Conservation (phyloP, 2,329 filamentous ascomycete species). For the Diaporthe velutina region DNA sequence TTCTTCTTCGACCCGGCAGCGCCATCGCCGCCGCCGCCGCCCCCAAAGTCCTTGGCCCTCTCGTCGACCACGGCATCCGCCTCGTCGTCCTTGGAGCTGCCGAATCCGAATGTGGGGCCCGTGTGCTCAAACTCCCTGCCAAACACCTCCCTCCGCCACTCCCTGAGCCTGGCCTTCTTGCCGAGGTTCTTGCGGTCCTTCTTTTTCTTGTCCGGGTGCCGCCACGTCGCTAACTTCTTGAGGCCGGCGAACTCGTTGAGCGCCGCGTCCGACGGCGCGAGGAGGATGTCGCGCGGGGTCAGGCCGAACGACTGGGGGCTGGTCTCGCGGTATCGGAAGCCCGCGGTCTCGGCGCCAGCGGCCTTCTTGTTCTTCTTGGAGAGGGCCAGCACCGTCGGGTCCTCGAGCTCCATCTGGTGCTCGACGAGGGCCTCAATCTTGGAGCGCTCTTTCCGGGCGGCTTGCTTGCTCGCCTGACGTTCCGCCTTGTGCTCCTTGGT, state of each 20-base stretch:
- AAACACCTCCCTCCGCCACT: slow-evolving; percentile 82
- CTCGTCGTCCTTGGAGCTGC: slow-evolving; percentile 54
- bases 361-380: slow-evolving; percentile 53
- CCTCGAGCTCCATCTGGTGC: slow-evolving; percentile 80
- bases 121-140: slow-evolving; percentile 68
- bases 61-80: slow-evolving; percentile 48
- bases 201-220: slow-evolving; percentile 89
- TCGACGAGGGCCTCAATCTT: slow-evolving; percentile 91
- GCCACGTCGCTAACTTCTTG: slow-evolving; percentile 93
- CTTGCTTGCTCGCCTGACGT: slow-evolving; percentile 71
- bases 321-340: slow-evolving; percentile 95
- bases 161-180: slow-evolving; percentile 90
- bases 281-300: slow-evolving; percentile 88
- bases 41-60: slow-evolving; percentile 46
- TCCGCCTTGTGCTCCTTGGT: slow-evolving; percentile 72
- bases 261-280: slow-evolving; percentile 85
- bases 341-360: slow-evolving; percentile 47
- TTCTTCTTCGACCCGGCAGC: slow-evolving; percentile 58
- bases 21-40: slow-evolving; percentile 45
- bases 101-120: slow-evolving; percentile 71
- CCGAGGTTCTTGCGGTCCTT: slow-evolving; percentile 89
- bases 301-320: slow-evolving; percentile 92
- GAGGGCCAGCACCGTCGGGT: slow-evolving; percentile 68
- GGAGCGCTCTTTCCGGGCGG: slow-evolving; percentile 83
- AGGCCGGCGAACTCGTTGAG: slow-evolving; percentile 93